Base-by-base conservation (phyloP, 176 grass and related monocot species). In the Cymbopogon citratus region DNA sequence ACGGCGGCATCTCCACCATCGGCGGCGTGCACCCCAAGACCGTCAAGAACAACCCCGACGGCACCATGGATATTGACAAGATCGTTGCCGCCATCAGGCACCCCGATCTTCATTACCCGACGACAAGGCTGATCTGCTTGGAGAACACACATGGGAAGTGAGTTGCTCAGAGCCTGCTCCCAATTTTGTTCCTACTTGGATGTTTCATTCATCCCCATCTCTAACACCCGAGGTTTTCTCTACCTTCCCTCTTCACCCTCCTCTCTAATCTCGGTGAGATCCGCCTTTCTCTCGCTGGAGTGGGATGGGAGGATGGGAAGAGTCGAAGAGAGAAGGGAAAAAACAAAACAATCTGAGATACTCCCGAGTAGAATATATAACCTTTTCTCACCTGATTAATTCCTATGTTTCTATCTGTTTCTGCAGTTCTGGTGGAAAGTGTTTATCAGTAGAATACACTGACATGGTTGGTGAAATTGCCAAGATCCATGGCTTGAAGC, bases 81-180 rank as follows among this genome's bases (percentile, higher is more conserved):
- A 95, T 99, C 59, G 87, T 91, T 0, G 89, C 77, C 0, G 96
- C 93, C 39, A 93, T 99, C 40, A 88, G 93, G 83, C 68, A 84
- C 23, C 78, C n/a, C 12, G 70, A 88, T 4, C 11, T 99, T 57
- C 93, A 87, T 71, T 93, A 95, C 74, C 96, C 96, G 6, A 91
- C 96, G 6, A 99, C 96, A 14, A 87, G 80, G 41, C 59, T 99
- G 34, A 95, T 99, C 85, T 99, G 96, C 92, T 74, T 99, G 83
- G 96, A 99, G 85, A 99, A 99, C 79, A 95, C 92, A 3, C 96
- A 99, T 43, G 91, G 87, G 40, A 99, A 95, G 92, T 99, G 80
- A 98, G 92, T 89, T 33, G 48, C 28, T 9, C 14, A 19, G 4
- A 21, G 1, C 21, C 14, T 65, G 45, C 11, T 39, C 24, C 35